A percentile compares a stretch with the other conserved stretches of the same genome.
phyloP scores from a whole-genome alignment of 2,329 filamentous ascomycete genomes.

The Aureobasidium uvarum region DNA sequence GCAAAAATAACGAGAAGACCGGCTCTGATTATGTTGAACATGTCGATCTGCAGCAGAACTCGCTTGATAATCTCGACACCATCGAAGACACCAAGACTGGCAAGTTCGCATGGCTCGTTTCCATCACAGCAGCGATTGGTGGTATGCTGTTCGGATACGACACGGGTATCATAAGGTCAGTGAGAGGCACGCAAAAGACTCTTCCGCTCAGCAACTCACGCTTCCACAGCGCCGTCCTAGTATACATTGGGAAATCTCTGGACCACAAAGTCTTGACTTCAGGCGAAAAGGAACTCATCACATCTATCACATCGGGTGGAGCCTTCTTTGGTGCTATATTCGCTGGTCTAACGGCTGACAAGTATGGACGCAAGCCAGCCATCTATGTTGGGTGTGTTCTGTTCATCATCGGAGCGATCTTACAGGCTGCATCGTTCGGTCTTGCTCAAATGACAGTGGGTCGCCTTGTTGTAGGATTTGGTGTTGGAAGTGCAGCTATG shows the following conservation, averaged over 20 bases:
- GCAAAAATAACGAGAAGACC: slow-evolving; percentile 30
- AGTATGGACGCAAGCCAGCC: slow-evolving; percentile 43
- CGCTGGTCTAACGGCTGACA: slow-evolving; percentile 42
- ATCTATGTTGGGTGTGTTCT: slow-evolving; percentile 46
- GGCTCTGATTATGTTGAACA: slow-evolving; percentile 28
- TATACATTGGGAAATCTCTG: slow-evolving; percentile 40
- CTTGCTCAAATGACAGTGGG: slow-evolving; percentile 48
- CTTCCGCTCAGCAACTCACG: not conserved
- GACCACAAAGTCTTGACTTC: slow-evolving; percentile 35
- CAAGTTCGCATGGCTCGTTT: slow-evolving; percentile 34
- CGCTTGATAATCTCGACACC: not conserved
- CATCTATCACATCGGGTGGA: slow-evolving; percentile 42
- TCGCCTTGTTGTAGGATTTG: slow-evolving; percentile 50
- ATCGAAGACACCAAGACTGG: not conserved
- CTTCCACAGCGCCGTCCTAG: slow-evolving; percentile 41
- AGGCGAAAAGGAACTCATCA: slow-evolving; percentile 42
- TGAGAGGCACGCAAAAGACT: not conserved
- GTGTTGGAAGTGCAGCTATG: slow-evolving; percentile 45
- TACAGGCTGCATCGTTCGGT: slow-evolving; percentile 34
- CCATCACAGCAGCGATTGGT: slow-evolving; percentile 39
- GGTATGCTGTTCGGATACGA: slow-evolving; percentile 47
- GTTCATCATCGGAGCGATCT: slow-evolving; percentile 43
- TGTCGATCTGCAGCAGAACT: not conserved
- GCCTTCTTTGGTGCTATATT: slow-evolving; percentile 42
- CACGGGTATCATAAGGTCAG: slow-evolving; percentile 36